These are phyloP conservation scores for Leucosporidium scottii DNA, from an alignment of 768 basidiomycete genomes.

Conservation along the genomic window DNA sequence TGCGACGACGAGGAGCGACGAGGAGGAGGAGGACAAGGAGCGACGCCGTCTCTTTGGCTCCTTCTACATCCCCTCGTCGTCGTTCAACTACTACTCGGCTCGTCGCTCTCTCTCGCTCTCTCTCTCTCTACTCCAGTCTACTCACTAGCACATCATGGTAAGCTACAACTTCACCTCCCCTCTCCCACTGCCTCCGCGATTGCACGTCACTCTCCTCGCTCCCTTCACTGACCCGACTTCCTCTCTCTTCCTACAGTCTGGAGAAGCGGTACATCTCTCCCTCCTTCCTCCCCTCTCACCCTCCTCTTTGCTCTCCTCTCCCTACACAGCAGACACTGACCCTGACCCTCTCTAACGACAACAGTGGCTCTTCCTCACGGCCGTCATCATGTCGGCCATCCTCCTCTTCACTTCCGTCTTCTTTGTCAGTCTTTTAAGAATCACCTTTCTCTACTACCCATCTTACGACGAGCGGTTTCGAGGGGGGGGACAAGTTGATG, in stretches of 20 bases:
- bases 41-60: not conserved
- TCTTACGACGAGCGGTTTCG: too few relatives aligned
- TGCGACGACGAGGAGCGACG: not conserved
- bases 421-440: constrained; percentile 69
- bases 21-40: not conserved
- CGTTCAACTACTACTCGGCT: too few relatives aligned
- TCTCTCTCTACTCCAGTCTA: too few relatives aligned
- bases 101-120: too few relatives aligned
- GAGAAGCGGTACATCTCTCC: constrained; percentile 11
- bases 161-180: too few relatives aligned
- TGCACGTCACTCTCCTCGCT: not conserved
- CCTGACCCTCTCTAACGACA: not conserved
- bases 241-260: constrained; percentile 5
- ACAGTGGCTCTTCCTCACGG: constrained; percentile 85
- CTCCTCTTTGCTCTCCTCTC: too few relatives aligned
- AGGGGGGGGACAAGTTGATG: too few relatives aligned
- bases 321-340: too few relatives aligned
- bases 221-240: too few relatives aligned
- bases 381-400: constrained; percentile 62
- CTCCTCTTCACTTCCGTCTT: constrained; percentile 98
- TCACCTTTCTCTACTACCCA: not conserved
- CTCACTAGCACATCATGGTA: too few relatives aligned
- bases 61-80: too few relatives aligned
- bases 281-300: not conserved
- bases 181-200: not conserved